These are phyloP conservation scores for Citeromyces nyonsensis DNA, from an alignment of 805 yeast species.

Conservation along the genomic window DNA sequence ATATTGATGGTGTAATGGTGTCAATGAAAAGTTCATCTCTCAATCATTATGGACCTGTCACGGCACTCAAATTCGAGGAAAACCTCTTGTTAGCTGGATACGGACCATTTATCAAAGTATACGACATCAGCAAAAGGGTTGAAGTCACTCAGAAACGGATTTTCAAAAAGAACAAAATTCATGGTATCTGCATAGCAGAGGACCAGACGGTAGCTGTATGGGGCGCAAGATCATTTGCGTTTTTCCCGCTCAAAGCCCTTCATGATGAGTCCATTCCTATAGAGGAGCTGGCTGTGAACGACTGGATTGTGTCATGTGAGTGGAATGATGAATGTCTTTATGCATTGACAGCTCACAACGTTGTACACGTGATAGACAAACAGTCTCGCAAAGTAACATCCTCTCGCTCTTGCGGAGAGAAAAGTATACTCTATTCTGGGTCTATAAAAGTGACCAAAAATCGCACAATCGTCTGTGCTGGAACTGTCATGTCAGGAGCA, in stretches of 20 bases:
- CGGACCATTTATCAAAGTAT: conserved; percentile 52
- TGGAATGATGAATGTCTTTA: conserved; percentile 28
- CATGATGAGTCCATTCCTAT: conserved; percentile 6
- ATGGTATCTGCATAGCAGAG: conserved; percentile 37
- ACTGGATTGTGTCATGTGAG: conserved; percentile 64
- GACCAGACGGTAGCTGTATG: conserved; percentile 23
- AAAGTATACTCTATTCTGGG: conserved; percentile 82
- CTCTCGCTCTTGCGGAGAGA: conserved; percentile 39
- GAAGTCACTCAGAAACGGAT: conserved; percentile 24
- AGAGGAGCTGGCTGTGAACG: conserved; percentile 41
- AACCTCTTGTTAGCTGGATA: conserved; percentile 41
- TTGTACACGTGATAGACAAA: conserved; percentile 25
- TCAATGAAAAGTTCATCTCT: not conserved
- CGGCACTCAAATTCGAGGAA: conserved; percentile 27
- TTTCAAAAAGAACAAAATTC: conserved; percentile 67
- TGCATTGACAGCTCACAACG: conserved; percentile 71
- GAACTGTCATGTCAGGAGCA: conserved; percentile 87
- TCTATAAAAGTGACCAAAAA: conserved; percentile 30
- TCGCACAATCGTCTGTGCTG: conserved; percentile 56
- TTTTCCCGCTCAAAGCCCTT: conserved; percentile 18
- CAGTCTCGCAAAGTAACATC: conserved; percentile 10
- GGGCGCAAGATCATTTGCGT: conserved; percentile 61
- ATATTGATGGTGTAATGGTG: not conserved
- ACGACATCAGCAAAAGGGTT: conserved; percentile 22
- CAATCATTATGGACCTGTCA: conserved; percentile 2